A percentile compares a stretch with the other conserved stretches of the same genome.
Evolutionary conservation across 2,329 filamentous ascomycete genomes (phyloP).

Genomic region (Epichloe elymi): DNA sequence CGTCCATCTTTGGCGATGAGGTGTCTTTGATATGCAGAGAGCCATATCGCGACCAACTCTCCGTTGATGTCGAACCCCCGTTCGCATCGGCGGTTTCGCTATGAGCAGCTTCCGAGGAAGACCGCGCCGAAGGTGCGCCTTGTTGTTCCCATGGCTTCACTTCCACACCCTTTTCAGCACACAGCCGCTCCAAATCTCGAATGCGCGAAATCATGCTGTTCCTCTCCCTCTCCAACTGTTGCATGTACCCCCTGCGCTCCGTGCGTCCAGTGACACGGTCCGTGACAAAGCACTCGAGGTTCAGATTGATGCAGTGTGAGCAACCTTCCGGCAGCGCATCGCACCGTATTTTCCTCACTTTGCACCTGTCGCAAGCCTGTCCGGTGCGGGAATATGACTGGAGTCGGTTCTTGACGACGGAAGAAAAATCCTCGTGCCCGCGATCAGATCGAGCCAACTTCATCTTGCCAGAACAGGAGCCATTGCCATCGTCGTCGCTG

Average conservation of each 20-base stretch:
- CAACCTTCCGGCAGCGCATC: slow-evolving; percentile 71
- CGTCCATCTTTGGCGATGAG: slow-evolving; percentile 4
- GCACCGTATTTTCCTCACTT: slow-evolving; percentile 81
- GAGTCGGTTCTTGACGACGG: slow-evolving; percentile 41
- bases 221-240: slow-evolving; percentile 63
- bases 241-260: slow-evolving; percentile 63
- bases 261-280: slow-evolving; percentile 77
- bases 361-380: slow-evolving; percentile 81
- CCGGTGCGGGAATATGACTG: slow-evolving; percentile 53
- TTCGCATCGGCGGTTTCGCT: slow-evolving; percentile 11
- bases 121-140: slow-evolving; percentile 14
- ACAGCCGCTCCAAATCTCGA: slow-evolving; percentile 52
- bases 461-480: slow-evolving; percentile 20
- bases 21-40: slow-evolving; percentile 23
- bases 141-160: slow-evolving; percentile 37
- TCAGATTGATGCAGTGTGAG: slow-evolving; percentile 65
- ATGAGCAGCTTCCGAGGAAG: slow-evolving; percentile 13
- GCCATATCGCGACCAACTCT: slow-evolving; percentile 20
- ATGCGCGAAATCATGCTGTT: slow-evolving; percentile 53
- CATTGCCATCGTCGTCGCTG: slow-evolving; percentile 18
- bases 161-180: slow-evolving; percentile 48
- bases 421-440: slow-evolving; percentile 37
- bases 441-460: slow-evolving; percentile 38
- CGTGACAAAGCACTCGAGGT: slow-evolving; percentile 69
- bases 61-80: slow-evolving; percentile 10